Evolutionary conservation across 495 filamentous ascomycete species (phyloP).

Genomic region (Hyaloscypha variabilis): DNA sequence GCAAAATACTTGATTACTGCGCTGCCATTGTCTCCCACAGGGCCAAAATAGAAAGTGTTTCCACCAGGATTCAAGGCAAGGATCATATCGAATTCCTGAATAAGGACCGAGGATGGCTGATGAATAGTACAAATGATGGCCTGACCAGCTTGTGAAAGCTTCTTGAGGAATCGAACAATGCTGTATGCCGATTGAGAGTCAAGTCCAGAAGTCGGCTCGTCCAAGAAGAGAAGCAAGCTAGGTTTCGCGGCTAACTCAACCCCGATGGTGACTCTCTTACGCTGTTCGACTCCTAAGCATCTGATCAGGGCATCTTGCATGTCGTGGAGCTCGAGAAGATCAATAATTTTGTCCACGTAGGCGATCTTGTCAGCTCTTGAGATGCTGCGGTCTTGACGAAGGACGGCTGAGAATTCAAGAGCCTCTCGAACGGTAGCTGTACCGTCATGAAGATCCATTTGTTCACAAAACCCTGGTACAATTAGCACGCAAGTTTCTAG

Average conservation of each 20-base stretch:
- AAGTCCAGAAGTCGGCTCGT: conserved; percentile 81
- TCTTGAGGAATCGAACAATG: conserved; percentile 83
- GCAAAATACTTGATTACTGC: conserved; percentile 70
- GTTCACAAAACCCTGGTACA: conserved; percentile 82
- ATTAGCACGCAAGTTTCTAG: no score
- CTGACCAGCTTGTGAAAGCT: conserved; percentile 75
- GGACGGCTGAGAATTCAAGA: conserved; percentile 49
- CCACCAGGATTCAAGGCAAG: conserved; percentile 71
- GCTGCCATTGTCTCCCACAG: conserved; percentile 64
- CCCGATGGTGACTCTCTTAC: conserved; percentile 80
- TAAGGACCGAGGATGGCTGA: conserved; percentile 66
- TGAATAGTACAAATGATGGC: conserved; percentile 85
- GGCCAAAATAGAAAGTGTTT: conserved; percentile 75
- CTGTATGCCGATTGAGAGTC: conserved; percentile 84
- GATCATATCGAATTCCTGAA: conserved; percentile 79
- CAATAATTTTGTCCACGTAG: conserved; percentile 64
- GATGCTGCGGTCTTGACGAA: conserved; percentile 44
- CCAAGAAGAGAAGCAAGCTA: conserved; percentile 76
- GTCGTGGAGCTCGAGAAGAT: conserved; percentile 58
- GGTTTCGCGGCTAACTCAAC: conserved; percentile 92
- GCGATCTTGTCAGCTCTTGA: conserved; percentile 55
- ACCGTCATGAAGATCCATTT: conserved; percentile 80
- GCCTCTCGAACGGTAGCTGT: conserved; percentile 51
- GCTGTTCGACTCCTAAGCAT: conserved; percentile 49
- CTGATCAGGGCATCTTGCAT: conserved; percentile 51